phyloP scores from a whole-genome alignment of 1,139 yeast species.

The Pneumocystis jirovecii region DNA sequence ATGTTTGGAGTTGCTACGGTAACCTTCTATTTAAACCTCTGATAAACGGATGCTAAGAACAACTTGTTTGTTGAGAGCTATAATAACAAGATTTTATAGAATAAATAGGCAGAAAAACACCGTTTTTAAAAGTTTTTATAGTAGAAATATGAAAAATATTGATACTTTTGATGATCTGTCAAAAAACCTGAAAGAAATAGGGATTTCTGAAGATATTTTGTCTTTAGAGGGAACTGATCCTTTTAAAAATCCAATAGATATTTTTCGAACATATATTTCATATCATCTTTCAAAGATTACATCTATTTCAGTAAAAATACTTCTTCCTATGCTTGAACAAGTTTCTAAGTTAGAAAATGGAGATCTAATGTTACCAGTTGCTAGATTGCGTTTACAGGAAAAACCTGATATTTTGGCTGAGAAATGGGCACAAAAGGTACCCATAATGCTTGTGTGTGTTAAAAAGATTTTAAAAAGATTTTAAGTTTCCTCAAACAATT shows the following conservation, averaged over 20 bases:
- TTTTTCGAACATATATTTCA: slow-evolving; percentile 78
- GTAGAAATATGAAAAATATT: background rate
- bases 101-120: background rate
- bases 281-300: slow-evolving; percentile 59
- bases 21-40: background rate
- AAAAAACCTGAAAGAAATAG: slow-evolving; percentile 1
- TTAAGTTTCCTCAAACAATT: slow-evolving; percentile 57
- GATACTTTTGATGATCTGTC: background rate
- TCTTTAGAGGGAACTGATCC: slow-evolving; percentile 44
- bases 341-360: slow-evolving; percentile 62
- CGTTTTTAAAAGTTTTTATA: background rate
- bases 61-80: background rate
- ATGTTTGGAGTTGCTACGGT: background rate
- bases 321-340: slow-evolving; percentile 79
- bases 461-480: slow-evolving; percentile 30
- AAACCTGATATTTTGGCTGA: slow-evolving; percentile 72
- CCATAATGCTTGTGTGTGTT: slow-evolving; percentile 16
- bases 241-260: slow-evolving; percentile 59
- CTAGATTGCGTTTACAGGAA: slow-evolving; percentile 80
- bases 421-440: slow-evolving; percentile 50
- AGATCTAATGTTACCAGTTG: slow-evolving; percentile 81
- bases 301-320: slow-evolving; percentile 51
- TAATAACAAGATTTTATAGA: background rate
- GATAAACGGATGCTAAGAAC: background rate
- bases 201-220: slow-evolving; percentile 13